Conservation (phyloP, 2,329 filamentous ascomycete genomes). For the Canariomyces notabilis region DNA sequence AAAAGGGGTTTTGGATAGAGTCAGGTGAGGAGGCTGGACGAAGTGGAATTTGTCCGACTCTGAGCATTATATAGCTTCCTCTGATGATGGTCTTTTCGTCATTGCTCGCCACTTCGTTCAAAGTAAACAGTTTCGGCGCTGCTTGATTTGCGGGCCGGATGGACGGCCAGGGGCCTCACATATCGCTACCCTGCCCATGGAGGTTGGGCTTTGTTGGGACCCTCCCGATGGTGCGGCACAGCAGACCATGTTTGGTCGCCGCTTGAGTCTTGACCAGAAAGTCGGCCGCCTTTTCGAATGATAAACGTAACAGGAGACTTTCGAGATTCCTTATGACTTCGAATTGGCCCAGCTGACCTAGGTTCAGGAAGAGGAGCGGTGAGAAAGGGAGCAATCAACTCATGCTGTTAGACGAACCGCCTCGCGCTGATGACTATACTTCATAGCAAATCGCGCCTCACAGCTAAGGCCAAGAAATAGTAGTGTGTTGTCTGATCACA, state of each 20-base stretch:
- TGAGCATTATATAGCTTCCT: not conserved
- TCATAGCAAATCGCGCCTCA: no score
- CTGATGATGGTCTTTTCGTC: not conserved
- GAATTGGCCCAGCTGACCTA: not conserved
- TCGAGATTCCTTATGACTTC: not conserved
- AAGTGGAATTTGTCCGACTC: no score
- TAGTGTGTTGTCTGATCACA: no score
- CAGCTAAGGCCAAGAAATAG: no score
- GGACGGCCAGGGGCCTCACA: not conserved
- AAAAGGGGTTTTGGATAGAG: no score
- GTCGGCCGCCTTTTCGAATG: not conserved
- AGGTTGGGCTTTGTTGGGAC: not conserved
- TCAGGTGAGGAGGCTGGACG: no score
- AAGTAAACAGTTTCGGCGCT: slow-evolving; percentile 4
- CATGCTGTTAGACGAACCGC: no score
- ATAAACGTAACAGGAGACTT: not conserved
- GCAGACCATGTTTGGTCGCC: not conserved
- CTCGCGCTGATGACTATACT: no score
- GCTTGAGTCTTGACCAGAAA: not conserved
- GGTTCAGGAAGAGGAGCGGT: not conserved
- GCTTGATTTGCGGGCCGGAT: slow-evolving; percentile 9
- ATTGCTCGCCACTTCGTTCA: not conserved
- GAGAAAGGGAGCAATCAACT: not conserved
- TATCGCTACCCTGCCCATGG: not conserved
- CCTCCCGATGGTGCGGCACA: not conserved